Evolutionary conservation across 2,329 filamentous ascomycete species (phyloP).

Genomic region (Ophiobolus disseminans): DNA sequence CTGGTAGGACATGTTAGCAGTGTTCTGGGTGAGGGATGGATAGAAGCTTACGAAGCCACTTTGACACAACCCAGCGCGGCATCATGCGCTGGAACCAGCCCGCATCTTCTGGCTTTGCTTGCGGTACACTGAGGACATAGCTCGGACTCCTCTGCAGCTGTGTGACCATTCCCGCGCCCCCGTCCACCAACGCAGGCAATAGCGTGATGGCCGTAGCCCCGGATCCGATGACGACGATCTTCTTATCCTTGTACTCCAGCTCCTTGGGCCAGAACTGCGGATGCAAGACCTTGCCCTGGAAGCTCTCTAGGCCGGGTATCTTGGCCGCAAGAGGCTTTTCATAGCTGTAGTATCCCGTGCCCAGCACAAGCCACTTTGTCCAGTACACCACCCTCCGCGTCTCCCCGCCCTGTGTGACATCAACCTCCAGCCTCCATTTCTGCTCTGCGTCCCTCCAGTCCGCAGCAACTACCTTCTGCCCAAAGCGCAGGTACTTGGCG

Average conservation of each 20-base stretch:
- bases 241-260: constrained; percentile 70
- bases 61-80: constrained; percentile 57
- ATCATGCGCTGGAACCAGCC: constrained; percentile 48
- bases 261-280: constrained; percentile 80
- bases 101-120: constrained; percentile 50
- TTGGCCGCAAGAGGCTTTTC: constrained; percentile 64
- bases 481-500: constrained; percentile 55
- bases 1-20: constrained; percentile 8
- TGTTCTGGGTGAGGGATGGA: no score
- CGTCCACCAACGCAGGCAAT: constrained; percentile 71
- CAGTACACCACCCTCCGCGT: constrained; percentile 46
- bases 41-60: constrained; percentile 52
- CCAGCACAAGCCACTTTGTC: constrained; percentile 64
- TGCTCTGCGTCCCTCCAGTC: constrained; percentile 59
- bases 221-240: constrained; percentile 74
- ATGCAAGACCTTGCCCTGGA: constrained; percentile 69
- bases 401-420: constrained; percentile 27
- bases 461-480: constrained; percentile 50
- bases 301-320: constrained; percentile 73
- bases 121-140: constrained; percentile 62
- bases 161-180: constrained; percentile 69
- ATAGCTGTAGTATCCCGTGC: constrained; percentile 77
- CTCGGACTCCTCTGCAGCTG: constrained; percentile 82
- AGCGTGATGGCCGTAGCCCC: constrained; percentile 83
- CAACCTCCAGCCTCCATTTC: constrained; percentile 50